Evolutionary conservation across 306 rosid genomes (phyloP).

Genomic region (Citrullus mucosospermus): DNA sequence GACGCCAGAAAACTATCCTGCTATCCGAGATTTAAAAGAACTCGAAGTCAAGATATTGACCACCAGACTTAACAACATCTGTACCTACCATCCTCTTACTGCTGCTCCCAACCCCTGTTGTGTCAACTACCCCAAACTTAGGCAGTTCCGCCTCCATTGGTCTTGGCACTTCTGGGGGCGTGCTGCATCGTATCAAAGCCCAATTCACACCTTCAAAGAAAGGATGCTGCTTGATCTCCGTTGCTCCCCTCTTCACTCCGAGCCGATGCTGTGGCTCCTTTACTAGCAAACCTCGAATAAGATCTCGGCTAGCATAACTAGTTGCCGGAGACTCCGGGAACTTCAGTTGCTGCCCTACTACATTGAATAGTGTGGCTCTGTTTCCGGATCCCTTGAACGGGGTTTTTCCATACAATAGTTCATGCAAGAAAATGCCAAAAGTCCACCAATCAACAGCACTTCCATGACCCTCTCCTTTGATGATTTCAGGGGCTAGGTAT

Average conservation of each 20-base stretch:
- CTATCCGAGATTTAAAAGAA: slow-evolving; percentile 56
- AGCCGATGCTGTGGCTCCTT: slow-evolving; percentile 90
- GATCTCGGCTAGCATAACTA: slow-evolving; percentile 69
- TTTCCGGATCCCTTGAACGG: slow-evolving; percentile 97
- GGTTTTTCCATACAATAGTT: slow-evolving; percentile 84
- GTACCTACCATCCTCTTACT: slow-evolving; percentile 68
- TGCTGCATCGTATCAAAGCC: slow-evolving; percentile 87
- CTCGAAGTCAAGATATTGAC: slow-evolving; percentile 92
- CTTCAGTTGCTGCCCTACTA: slow-evolving; percentile 80
- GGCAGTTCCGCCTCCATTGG: slow-evolving; percentile 55
- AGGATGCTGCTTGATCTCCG: slow-evolving; percentile 88
- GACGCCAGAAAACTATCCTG: slow-evolving; percentile 22
- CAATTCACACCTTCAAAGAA: slow-evolving; percentile 92
- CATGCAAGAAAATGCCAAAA: slow-evolving; percentile 92
- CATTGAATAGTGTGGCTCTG: slow-evolving; percentile 87
- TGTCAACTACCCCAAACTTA: slow-evolving; percentile 45
- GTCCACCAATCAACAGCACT: slow-evolving; percentile 99
- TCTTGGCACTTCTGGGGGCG: slow-evolving; percentile 90
- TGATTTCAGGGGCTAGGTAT: slow-evolving; percentile 95
- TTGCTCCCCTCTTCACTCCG: slow-evolving; percentile 85
- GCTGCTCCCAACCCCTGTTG: slow-evolving; percentile 40
- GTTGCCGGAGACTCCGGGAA: slow-evolving; percentile 77
- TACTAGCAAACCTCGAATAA: slow-evolving; percentile 66
- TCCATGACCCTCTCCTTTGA: slow-evolving; percentile 97
- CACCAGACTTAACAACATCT: slow-evolving; percentile 58